These are phyloP conservation scores for Pyrenophora teres DNA, from an alignment of 2,329 filamentous ascomycete genomes.

Conservation along the genomic window DNA sequence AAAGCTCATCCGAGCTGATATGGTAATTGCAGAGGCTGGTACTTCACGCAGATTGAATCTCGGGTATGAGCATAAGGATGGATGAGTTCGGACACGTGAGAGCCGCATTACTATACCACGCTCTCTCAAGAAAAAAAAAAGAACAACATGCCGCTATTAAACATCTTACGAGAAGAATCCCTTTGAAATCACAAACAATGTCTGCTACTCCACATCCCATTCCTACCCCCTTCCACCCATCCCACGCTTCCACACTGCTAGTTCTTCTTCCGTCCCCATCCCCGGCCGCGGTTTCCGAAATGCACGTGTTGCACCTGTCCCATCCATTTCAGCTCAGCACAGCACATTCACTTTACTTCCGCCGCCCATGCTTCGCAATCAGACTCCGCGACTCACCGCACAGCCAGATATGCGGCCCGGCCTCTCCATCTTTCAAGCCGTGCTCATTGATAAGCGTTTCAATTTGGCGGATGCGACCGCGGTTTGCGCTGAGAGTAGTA, in stretches of 20 bases:
- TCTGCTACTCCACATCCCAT: too few relatives aligned
- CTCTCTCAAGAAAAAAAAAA: too few relatives aligned
- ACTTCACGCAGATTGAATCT: too few relatives aligned
- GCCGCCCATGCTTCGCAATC: conserved; percentile 60
- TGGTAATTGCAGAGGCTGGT: too few relatives aligned
- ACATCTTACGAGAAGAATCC: too few relatives aligned
- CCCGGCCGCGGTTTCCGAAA: not conserved
- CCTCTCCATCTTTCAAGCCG: conserved; percentile 55
- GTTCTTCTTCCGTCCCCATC: not conserved
- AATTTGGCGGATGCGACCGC: conserved; percentile 68
- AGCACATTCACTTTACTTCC: conserved; percentile 11
- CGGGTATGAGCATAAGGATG: too few relatives aligned
- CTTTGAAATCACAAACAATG: too few relatives aligned
- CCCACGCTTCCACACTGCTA: not conserved
- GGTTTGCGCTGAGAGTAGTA: conserved; percentile 74
- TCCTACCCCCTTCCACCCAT: too few relatives aligned
- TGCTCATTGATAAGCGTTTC: conserved; percentile 62
- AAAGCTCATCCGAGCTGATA: too few relatives aligned
- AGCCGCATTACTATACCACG: too few relatives aligned
- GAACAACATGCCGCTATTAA: too few relatives aligned
- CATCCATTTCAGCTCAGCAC: not conserved
- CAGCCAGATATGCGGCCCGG: conserved; percentile 67
- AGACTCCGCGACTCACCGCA: conserved; percentile 68
- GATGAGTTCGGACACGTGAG: too few relatives aligned
- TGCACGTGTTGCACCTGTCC: not conserved